A percentile compares a stretch with the other conserved stretches of the same genome.
Evolutionary conservation across 805 yeast genomes (phyloP).

Genomic region (Nakazawaea siamensis): DNA sequence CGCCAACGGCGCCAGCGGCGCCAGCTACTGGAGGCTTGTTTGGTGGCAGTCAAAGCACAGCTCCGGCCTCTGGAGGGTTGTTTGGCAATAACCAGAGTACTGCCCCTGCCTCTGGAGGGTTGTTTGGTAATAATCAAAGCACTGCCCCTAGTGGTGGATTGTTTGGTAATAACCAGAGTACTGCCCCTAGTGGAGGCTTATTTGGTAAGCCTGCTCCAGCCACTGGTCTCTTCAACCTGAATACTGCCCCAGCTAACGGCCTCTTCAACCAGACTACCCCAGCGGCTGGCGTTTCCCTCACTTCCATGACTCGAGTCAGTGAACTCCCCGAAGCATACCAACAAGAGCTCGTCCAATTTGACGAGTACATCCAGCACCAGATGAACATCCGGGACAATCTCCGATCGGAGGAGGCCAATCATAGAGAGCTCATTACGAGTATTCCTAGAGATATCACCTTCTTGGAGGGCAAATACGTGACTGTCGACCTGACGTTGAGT

Average conservation of each 20-base stretch:
- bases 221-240: slow-evolving; percentile 20
- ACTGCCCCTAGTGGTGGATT: slow-evolving; percentile 21
- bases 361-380: slow-evolving; percentile 66
- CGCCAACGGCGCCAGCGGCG: not conserved
- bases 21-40: slow-evolving; percentile 14
- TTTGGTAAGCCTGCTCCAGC: slow-evolving; percentile 21
- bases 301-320: slow-evolving; percentile 67
- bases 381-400: slow-evolving; percentile 64
- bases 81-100: slow-evolving; percentile 17
- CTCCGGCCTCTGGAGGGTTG: slow-evolving; percentile 16
- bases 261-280: slow-evolving; percentile 27
- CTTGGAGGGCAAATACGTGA: slow-evolving; percentile 49
- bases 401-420: slow-evolving; percentile 53
- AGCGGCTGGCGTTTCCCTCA: too few species aligned
- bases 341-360: slow-evolving; percentile 60
- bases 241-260: slow-evolving; percentile 10
- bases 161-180: slow-evolving; percentile 23
- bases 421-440: slow-evolving; percentile 54
- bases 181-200: slow-evolving; percentile 12
- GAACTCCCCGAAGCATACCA: slow-evolving; percentile 69
- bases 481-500: slow-evolving; percentile 56
- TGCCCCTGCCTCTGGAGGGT: slow-evolving; percentile 8
- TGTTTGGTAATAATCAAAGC: slow-evolving; percentile 13
- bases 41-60: slow-evolving; percentile 15
- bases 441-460: slow-evolving; percentile 68